Evolutionary conservation across 2,329 filamentous ascomycete genomes (phyloP), one percentile per base, ranked within the genome.

Genomic region (Arthrobotrys pseudoclavata): DNA sequence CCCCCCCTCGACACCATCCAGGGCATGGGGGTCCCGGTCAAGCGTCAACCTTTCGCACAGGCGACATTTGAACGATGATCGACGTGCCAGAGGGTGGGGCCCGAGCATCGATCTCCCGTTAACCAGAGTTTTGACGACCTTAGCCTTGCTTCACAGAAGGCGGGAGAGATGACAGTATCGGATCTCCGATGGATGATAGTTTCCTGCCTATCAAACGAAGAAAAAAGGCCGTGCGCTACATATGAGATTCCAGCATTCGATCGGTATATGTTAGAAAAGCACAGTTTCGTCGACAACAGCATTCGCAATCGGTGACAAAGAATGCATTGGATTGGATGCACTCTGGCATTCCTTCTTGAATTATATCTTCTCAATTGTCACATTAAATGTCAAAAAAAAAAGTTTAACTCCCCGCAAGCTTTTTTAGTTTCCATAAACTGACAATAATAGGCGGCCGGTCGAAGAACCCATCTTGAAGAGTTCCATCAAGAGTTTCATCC

Each of bases 31-130:
- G 53, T 69, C 74, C 74, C 67, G 67, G 74, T 77, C 74, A 53
- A 77, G 74, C 74, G 74, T 77, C 67, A 77, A 76, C 66, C 66
- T 70, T 69, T 76, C 63, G 31, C 63, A 67, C 74, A 77, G 74
- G 74, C 74, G 74, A 77, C 60, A 47, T 77, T 77, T 71, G 67
- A 55, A 61, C 67, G 42, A 77, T 67, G 74, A 77, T 77, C 67
- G 67, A 77, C 74, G 52, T 66, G 40, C 60, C 55, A 70, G 12
- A 66, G 29, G 13, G 74, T 70, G 74, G 74, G 67, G 60, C 67
- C 66, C 42, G 62, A 64, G 50, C 47, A 48, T 26, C 70, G 64
- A 75, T 66, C 6, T 40, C 45, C 67, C 67, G 66, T 70, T 48
- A 77, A 67, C 67, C 67, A 70, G 55, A 52, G 15, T 55, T 62